Evolutionary conservation across 2,329 filamentous ascomycete species (phyloP).

Genomic region (Pseudocercospora crystallina): DNA sequence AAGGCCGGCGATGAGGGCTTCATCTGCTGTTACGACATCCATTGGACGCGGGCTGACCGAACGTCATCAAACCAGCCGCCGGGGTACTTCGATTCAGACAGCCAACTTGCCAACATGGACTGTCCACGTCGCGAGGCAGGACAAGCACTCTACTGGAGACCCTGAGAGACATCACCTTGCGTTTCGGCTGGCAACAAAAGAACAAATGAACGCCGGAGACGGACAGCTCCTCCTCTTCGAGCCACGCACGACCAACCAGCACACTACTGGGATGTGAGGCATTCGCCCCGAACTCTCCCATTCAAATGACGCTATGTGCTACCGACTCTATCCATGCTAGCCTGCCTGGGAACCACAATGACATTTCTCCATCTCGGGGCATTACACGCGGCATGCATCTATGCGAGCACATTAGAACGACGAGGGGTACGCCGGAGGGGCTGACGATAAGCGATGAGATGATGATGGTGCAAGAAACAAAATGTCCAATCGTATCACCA

Average conservation of each 20-base stretch:
- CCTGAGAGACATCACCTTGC: conserved; percentile 1
- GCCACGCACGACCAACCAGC: neutral
- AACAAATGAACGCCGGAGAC: no score
- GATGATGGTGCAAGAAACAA: no score
- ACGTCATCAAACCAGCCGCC: conserved; percentile 5
- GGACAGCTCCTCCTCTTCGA: neutral
- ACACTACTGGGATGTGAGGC: neutral
- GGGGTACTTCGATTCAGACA: neutral
- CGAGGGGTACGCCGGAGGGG: no score
- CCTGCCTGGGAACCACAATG: no score
- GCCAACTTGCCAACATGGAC: neutral
- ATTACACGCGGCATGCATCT: no score
- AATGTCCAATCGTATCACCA: no score
- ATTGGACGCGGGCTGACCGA: neutral
- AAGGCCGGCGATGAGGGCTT: neutral
- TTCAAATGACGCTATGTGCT: neutral
- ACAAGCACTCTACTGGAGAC: conserved; percentile 1
- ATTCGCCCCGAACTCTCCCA: conserved; percentile 1
- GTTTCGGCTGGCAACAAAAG: neutral
- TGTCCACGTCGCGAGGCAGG: neutral
- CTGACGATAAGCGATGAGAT: no score
- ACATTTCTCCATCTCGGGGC: no score
- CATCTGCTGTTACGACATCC: neutral
- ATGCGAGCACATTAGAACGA: no score
- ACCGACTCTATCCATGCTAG: no score